A percentile compares a stretch with the other conserved stretches of the same genome.
Conservation (phyloP, 2,329 filamentous ascomycete genomes). For the Penicillium crustosum region DNA sequence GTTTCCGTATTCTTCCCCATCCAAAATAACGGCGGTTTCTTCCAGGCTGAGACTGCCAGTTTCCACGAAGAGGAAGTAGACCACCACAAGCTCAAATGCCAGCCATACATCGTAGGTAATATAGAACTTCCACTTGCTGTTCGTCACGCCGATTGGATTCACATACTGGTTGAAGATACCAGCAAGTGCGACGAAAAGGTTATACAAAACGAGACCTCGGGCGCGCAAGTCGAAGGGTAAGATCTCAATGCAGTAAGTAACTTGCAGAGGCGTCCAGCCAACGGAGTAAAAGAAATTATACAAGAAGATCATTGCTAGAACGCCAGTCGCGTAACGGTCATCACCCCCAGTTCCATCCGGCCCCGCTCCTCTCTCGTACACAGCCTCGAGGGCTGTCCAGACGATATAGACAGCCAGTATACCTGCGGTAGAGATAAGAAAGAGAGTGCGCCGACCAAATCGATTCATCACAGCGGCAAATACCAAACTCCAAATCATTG, state of each 20-base stretch:
- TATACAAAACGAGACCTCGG: constrained; percentile 53
- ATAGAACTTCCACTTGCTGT: constrained; percentile 30
- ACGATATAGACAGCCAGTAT: constrained; percentile 14
- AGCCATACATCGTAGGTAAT: constrained; percentile 35
- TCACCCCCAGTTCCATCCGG: constrained; percentile 3
- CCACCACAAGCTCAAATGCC: constrained; percentile 29
- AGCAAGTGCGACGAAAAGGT: constrained; percentile 36
- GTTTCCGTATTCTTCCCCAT: constrained; percentile 25
- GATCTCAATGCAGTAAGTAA: constrained; percentile 45
- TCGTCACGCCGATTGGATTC: constrained; percentile 14
- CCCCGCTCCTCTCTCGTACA: constrained; percentile 5
- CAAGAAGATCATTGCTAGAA: constrained; percentile 50
- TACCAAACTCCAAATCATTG: constrained; percentile 55
- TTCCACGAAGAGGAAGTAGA: constrained; percentile 38
- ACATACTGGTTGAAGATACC: constrained; percentile 53
- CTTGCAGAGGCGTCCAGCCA: constrained; percentile 13
- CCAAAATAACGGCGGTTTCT: constrained; percentile 30
- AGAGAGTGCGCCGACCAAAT: constrained; percentile 38
- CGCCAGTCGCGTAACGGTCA: constrained; percentile 41
- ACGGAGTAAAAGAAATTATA: constrained; percentile 46
- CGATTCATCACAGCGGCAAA: constrained; percentile 57
- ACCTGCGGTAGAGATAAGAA: constrained; percentile 38
- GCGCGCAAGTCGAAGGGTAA: constrained; percentile 55
- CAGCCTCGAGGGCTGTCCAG: constrained; percentile 6
- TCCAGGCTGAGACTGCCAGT: constrained; percentile 22